Base-by-base conservation (phyloP, 768 basidiomycete species). In the Tylopilus rubrobrunneus region DNA sequence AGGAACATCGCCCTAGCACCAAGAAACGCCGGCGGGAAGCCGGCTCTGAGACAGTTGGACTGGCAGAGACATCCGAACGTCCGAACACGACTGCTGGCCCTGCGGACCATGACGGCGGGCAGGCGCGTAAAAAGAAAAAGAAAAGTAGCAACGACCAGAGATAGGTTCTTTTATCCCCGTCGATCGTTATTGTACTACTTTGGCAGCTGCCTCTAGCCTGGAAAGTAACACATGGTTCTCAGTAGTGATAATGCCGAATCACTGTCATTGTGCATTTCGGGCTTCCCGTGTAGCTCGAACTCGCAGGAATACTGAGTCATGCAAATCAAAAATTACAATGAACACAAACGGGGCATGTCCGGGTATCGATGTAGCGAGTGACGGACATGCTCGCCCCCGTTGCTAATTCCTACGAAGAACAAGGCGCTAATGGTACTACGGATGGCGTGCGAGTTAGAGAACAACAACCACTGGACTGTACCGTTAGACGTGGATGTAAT, bases 1-100 rank as follows among this genome's bases (percentile, higher is more conserved):
- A 4, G 7, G 45, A 49, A 12, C 12, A 2, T 0, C 43, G 12
- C 7, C 10, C 34, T 9, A n/a, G 43, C 11, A 36, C 33, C 27
- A 63, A 59, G 46, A 70, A 70, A 34, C 67, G 67, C 10, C 45
- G 2, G 8, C 63, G 53, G 1, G 65, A 62, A 9, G 60, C 62
- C 42, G 67, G 51, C 21, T 4, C 52, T 2, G 56, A 60, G 4
- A n/a, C 40, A 0, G 17, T 36, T 33, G 51, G 21, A 1, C 34
- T 27, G 1, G 33, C 31, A 19, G 36, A 42, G 21, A 40, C 36
- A 1, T 19, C 55, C 3, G 29, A 55, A 43, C 44, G 2, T 31
- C 19, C n/a, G 5, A 43, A 43, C 34, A 5, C 4, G 33, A 45
- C 33, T 3, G 10, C 21, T 5, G 29, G 19, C 9, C 27, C 40